A percentile compares a stretch with the other conserved stretches of the same genome.
phyloP scores from a whole-genome alignment of 108 stramenopile genomes.

The Skeletonema grethae region DNA sequence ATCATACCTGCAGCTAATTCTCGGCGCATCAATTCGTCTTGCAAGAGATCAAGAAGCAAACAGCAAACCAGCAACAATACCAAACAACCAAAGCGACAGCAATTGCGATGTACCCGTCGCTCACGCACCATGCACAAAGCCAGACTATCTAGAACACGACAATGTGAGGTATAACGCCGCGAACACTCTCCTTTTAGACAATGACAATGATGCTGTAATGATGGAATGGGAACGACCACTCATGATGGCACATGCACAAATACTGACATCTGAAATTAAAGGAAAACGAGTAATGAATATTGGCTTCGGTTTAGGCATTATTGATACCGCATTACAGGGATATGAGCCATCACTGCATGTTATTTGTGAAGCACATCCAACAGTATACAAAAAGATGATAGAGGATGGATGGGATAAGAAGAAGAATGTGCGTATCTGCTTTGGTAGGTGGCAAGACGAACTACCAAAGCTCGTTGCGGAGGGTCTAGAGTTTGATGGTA shows the following conservation, averaged over 20 bases:
- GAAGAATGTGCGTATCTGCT: constrained; percentile 72
- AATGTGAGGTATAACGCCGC: constrained; percentile 65
- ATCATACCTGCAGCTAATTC: constrained; percentile 48
- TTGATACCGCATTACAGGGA: constrained; percentile 81
- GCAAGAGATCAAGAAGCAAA: constrained; percentile 17
- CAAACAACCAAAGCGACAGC: background rate
- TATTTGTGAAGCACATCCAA: constrained; percentile 93
- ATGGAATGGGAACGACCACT: constrained; percentile 97
- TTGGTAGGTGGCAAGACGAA: constrained; percentile 91
- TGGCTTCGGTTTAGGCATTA: constrained; percentile 94
- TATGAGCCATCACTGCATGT: constrained; percentile 65
- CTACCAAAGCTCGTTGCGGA: constrained; percentile 63
- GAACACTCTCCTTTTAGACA: constrained; percentile 63
- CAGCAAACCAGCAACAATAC: constrained; percentile 5
- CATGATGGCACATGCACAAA: constrained; percentile 90
- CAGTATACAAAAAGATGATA: constrained; percentile 81
- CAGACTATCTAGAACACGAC: constrained; percentile 70
- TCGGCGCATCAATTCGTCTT: constrained; percentile 68
- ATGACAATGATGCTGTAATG: constrained; percentile 93
- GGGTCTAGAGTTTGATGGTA: constrained; percentile 75
- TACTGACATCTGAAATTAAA: constrained; percentile 40
- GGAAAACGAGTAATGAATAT: constrained; percentile 82
- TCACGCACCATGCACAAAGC: constrained; percentile 79
- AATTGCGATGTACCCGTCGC: constrained; percentile 26
- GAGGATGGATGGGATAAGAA: constrained; percentile 83